Conservation (phyloP, 2,329 filamentous ascomycete species). For the Lasiodiplodia citricola region DNA sequence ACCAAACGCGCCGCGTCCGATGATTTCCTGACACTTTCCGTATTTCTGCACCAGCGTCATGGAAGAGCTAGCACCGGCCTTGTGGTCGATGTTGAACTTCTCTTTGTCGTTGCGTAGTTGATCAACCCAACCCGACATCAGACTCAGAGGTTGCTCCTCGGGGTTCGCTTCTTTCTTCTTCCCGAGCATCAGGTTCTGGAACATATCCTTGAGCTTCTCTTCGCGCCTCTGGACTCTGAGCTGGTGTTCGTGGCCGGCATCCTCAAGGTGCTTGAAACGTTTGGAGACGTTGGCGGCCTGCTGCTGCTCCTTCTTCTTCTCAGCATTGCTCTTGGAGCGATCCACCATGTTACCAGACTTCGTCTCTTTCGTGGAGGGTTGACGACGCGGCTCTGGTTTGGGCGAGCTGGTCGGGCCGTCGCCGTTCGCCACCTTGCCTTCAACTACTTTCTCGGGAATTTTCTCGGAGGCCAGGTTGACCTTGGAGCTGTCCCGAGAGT, state of each 20-base stretch:
- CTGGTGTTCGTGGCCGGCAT: slow-evolving; percentile 82
- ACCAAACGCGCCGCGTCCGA: slow-evolving; percentile 94
- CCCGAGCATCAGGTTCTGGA: slow-evolving; percentile 79
- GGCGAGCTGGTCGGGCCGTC: slow-evolving; percentile 31
- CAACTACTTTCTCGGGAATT: slow-evolving; percentile 36
- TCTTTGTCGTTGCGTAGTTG: slow-evolving; percentile 89
- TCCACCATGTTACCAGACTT: slow-evolving; percentile 15
- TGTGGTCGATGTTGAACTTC: slow-evolving; percentile 74
- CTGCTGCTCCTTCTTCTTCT: slow-evolving; percentile 36
- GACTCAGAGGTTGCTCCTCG: slow-evolving; percentile 80
- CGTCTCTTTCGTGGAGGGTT: slow-evolving; percentile 37
- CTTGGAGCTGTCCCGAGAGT: slow-evolving; percentile 36
- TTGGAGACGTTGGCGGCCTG: slow-evolving; percentile 36
- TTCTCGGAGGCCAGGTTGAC: slow-evolving; percentile 27
- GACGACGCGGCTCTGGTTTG: slow-evolving; percentile 39
- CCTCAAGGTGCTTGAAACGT: slow-evolving; percentile 64
- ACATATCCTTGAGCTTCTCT: slow-evolving; percentile 92
- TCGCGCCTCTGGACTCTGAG: slow-evolving; percentile 89
- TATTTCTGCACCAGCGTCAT: slow-evolving; percentile 93
- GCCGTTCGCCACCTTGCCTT: slow-evolving; percentile 37
- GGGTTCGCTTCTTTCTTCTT: slow-evolving; percentile 76
- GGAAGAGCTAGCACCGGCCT: slow-evolving; percentile 73
- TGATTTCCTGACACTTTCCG: slow-evolving; percentile 96
- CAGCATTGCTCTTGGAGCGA: slow-evolving; percentile 28
- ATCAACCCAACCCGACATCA: slow-evolving; percentile 96